Percentiles rank a stretch among this genome's conserved stretches.
Conservation (phyloP, 768 basidiomycete species). For the Boletus rufocinnamomeus region DNA sequence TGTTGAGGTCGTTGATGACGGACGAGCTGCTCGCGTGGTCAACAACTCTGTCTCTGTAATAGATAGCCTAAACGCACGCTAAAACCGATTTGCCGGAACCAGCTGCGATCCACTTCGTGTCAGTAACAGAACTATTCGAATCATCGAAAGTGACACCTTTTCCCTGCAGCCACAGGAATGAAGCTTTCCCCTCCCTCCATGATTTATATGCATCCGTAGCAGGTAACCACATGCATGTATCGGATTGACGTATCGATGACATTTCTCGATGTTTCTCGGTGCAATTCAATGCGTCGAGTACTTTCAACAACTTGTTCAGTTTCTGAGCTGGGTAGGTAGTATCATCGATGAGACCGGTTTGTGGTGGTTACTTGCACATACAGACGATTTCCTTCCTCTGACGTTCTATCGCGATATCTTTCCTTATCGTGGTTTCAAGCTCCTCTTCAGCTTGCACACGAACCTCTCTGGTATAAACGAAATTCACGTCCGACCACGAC, state of each 20-base stretch:
- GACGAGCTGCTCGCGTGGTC: background rate
- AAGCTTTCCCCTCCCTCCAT: conserved; percentile 5
- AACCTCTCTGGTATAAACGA: no score
- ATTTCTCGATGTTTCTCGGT: conserved; percentile 1
- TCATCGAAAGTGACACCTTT: no score
- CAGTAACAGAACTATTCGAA: background rate
- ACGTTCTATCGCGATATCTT: background rate
- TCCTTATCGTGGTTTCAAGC: background rate
- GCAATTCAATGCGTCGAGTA: conserved; percentile 1
- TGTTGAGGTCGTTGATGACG: no score
- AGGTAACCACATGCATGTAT: conserved; percentile 19
- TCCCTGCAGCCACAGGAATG: conserved; percentile 19
- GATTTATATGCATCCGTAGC: background rate
- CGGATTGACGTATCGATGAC: background rate
- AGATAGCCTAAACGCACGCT: background rate
- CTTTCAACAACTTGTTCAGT: background rate
- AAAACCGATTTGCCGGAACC: conserved; percentile 5
- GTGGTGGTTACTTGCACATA: background rate
- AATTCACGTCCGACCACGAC: background rate
- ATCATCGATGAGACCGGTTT: background rate
- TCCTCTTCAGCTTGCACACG: background rate
- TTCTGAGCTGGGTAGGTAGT: no score
- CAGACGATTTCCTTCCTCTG: conserved; percentile 3
- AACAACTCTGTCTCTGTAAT: background rate
- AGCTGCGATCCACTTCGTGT: background rate